phyloP scores from a whole-genome alignment of 2,329 filamentous ascomycete genomes.

The Boeremia exigua region DNA sequence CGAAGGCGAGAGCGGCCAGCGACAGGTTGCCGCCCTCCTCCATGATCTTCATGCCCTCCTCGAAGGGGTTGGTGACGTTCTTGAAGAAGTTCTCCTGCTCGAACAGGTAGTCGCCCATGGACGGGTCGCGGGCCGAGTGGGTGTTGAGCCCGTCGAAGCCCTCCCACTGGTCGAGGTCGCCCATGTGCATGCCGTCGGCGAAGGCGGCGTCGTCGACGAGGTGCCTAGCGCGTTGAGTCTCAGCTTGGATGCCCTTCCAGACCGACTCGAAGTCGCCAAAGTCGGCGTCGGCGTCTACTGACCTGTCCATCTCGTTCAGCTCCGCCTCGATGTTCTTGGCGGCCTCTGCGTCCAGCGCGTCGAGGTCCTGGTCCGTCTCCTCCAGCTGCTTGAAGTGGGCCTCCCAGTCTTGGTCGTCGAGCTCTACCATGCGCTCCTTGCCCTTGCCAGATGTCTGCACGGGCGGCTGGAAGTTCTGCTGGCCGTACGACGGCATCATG shows the following conservation, averaged over 20 bases:
- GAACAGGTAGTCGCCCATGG: conserved; percentile 89
- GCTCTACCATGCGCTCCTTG: conserved; percentile 81
- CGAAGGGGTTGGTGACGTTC: conserved; percentile 81
- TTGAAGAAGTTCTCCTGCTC: conserved; percentile 93
- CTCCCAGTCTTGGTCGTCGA: conserved; percentile 94
- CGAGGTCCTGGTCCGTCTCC: conserved; percentile 62
- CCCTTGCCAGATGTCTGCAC: conserved; percentile 71
- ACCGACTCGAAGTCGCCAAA: conserved; percentile 94
- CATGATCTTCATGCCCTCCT: conserved; percentile 92
- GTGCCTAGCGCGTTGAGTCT: conserved; percentile 72
- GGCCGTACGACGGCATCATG: conserved; percentile 51
- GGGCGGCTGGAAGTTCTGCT: conserved; percentile 55
- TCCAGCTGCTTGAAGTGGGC: conserved; percentile 93
- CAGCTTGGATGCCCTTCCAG: conserved; percentile 82
- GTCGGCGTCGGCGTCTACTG: conserved; percentile 70
- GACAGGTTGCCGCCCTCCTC: conserved; percentile 92
- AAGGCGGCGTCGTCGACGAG: conserved; percentile 71
- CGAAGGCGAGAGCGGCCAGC: conserved; percentile 90
- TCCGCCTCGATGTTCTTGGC: conserved; percentile 82
- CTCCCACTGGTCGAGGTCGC: conserved; percentile 82
- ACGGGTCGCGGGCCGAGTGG: conserved; percentile 72
- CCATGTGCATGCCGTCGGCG: conserved; percentile 66
- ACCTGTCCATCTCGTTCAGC: conserved; percentile 87
- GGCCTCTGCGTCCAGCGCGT: conserved; percentile 65
- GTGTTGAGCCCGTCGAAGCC: conserved; percentile 74